Base-by-base conservation (phyloP, 768 basidiomycete species). In the Leucocoprinus leucothites region DNA sequence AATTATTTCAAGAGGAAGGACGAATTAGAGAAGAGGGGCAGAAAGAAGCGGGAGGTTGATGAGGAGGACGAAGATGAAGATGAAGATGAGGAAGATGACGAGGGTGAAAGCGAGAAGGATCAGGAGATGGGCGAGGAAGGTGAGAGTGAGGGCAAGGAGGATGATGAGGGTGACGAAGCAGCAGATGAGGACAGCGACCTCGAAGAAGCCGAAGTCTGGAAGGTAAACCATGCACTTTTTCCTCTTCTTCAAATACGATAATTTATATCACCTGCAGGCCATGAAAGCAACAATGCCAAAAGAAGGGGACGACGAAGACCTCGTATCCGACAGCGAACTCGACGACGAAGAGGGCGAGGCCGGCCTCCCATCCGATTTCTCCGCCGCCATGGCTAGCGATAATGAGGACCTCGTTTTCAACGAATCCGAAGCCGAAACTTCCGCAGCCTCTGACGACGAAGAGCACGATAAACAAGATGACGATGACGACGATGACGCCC, bases 201-300 rank as follows among this genome's bases (percentile, higher is more conserved):
- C 16, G 58, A 59, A 36, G 78, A 73, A 26, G 77, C 72, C 0
- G 90, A 89, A 62, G 81, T 96, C 16, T 98, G 94, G 94, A 93
- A 89, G 86, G 94, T 94, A 31, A 40, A 13, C 43, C 41, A 14
- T 19, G 9, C 42, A 9, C 41, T 21, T 44, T 18, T 34, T 11
- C 19, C 3, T 18, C 24, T 18, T 55, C 21, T 9, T 48, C 57
- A 22, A 24, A 49, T 26, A 59, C 24, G 56, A 44, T 14, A 49
- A 25, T 34, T 13, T 41, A 24, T 41, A 51, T 9, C 18, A 42
- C 18, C 28, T 31, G 21, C 58, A 97, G 94, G 94, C 83, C 0
- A 95, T 96, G 91, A 84, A 91, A 76, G 82, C 84, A n/a, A 82
- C 84, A 2, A 87, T 95, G 82, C 91, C 90, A 2, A 79, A 75